phyloP scores from a whole-genome alignment of 495 filamentous ascomycete species.

The Platismatia glauca region DNA sequence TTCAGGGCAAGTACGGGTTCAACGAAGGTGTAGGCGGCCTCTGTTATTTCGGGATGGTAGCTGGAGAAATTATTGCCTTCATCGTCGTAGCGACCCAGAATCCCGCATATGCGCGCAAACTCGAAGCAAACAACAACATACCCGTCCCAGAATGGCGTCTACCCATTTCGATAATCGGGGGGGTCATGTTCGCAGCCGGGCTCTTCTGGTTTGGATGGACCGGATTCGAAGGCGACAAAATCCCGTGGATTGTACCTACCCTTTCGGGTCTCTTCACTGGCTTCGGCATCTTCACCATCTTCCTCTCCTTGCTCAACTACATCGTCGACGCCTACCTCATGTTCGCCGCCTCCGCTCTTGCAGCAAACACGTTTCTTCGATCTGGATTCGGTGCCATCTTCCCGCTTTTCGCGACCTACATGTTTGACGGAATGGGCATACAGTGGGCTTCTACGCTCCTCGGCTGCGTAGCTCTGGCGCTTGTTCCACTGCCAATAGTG shows the following conservation, averaged over 20 bases:
- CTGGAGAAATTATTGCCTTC: constrained; percentile 44
- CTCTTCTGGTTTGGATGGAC: constrained; percentile 63
- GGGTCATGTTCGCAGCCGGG: constrained; percentile 46
- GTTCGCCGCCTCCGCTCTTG: constrained; percentile 53
- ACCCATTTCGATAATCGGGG: constrained; percentile 49
- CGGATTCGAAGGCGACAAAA: constrained; percentile 29
- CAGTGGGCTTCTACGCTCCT: constrained; percentile 29
- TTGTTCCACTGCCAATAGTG: constrained; percentile 20
- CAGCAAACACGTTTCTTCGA: constrained; percentile 60
- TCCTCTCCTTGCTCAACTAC: constrained; percentile 54
- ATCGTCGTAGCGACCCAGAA: constrained; percentile 39
- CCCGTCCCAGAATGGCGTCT: constrained; percentile 53
- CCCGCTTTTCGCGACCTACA: constrained; percentile 18
- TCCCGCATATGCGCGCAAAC: constrained; percentile 42
- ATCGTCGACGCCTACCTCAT: constrained; percentile 55
- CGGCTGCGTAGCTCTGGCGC: constrained; percentile 34
- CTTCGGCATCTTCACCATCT: constrained; percentile 46
- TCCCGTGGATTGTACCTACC: constrained; percentile 41
- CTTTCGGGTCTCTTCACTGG: constrained; percentile 44
- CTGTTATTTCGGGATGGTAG: constrained; percentile 50
- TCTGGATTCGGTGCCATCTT: constrained; percentile 56
- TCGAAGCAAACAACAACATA: constrained; percentile 40
- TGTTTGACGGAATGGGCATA: constrained; percentile 33
- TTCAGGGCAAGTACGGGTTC: constrained; percentile 39
- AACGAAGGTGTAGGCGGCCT: constrained; percentile 40